Evolutionary conservation across 2,329 filamentous ascomycete genomes (phyloP).

Genomic region (Harringtonia aguacate): DNA sequence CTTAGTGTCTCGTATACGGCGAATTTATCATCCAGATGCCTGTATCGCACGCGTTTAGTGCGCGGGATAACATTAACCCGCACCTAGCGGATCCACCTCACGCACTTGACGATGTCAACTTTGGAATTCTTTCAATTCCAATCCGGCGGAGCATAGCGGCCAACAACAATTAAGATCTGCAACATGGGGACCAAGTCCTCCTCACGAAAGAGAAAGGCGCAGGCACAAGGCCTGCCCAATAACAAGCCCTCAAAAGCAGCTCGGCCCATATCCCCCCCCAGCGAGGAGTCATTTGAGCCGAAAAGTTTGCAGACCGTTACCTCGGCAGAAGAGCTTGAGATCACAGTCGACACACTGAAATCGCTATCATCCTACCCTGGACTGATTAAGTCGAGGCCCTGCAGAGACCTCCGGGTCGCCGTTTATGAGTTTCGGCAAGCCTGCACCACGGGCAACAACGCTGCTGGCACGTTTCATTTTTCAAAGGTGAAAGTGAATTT

Average conservation of each 20-base stretch:
- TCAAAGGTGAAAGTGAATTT: background rate
- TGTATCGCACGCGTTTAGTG: no score
- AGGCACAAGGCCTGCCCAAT: slow-evolving; percentile 8
- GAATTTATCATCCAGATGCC: no score
- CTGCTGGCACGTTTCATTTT: slow-evolving; percentile 27
- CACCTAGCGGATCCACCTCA: no score
- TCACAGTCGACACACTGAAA: slow-evolving; percentile 53
- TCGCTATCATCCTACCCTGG: slow-evolving; percentile 47
- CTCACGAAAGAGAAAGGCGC: slow-evolving; percentile 32
- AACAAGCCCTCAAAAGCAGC: background rate
- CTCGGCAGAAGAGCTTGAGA: slow-evolving; percentile 56
- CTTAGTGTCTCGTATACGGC: no score
- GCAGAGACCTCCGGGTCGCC: slow-evolving; percentile 54
- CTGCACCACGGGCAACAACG: slow-evolving; percentile 55
- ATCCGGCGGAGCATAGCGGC: no score
- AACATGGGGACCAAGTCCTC: slow-evolving; percentile 23
- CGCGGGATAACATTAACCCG: no score
- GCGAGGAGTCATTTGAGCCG: slow-evolving; percentile 25
- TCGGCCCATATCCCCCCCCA: slow-evolving; percentile 21
- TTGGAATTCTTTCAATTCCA: no score
- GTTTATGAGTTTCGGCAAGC: slow-evolving; percentile 61
- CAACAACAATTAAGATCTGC: background rate
- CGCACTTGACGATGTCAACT: no score
- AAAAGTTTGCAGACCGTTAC: slow-evolving; percentile 41
- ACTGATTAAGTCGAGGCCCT: slow-evolving; percentile 57